Conservation (phyloP, 148 eudicot species). For the Agrostemma githago region DNA sequence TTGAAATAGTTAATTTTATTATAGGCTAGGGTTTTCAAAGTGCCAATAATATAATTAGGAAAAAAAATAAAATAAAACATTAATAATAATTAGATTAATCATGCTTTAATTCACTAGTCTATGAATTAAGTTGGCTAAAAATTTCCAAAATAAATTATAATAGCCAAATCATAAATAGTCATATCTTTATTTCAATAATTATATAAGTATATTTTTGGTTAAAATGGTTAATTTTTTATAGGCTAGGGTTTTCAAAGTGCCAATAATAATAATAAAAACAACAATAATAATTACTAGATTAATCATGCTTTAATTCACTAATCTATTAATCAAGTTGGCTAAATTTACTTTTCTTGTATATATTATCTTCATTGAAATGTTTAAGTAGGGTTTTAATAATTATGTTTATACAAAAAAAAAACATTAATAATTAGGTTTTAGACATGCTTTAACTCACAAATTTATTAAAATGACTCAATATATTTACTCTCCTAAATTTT, state of each 20-base stretch:
- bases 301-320: not conserved
- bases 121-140: not conserved
- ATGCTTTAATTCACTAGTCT: not conserved
- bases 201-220: not conserved
- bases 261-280: not conserved
- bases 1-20: not conserved
- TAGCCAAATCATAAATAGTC: not conserved
- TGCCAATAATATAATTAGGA: not conserved
- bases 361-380: not conserved
- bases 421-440: no score
- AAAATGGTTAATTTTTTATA: not conserved
- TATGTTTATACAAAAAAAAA: no score
- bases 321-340: not conserved
- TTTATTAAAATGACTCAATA: no score
- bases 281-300: not conserved
- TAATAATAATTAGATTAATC: constrained; percentile 7
- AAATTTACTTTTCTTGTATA: not conserved
- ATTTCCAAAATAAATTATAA: not conserved
- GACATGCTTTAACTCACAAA: no score
- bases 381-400: not conserved
- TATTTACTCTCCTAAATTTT: no score
- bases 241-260: not conserved
- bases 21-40: not conserved
- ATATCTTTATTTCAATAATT: not conserved
- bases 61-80: not conserved